phyloP scores from a whole-genome alignment of 2,329 filamentous ascomycete genomes.

The Fusarium beomiforme region DNA sequence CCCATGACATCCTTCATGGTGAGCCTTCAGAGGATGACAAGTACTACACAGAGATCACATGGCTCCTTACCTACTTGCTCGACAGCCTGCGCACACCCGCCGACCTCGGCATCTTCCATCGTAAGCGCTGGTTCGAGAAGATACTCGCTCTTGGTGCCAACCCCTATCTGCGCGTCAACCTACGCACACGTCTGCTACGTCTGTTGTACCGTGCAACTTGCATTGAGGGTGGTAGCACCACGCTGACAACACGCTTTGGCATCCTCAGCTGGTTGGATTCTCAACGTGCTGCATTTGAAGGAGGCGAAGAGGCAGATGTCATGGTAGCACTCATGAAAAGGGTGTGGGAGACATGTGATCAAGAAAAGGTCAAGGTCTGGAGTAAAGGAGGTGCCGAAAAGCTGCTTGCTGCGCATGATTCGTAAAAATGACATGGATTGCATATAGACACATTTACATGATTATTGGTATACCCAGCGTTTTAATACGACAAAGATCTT shows the following conservation, averaged over 20 bases:
- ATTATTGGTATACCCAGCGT: slow-evolving; percentile 35
- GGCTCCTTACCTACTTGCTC: slow-evolving; percentile 77
- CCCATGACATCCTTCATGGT: slow-evolving; percentile 68
- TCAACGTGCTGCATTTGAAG: slow-evolving; percentile 58
- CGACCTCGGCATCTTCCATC: slow-evolving; percentile 71
- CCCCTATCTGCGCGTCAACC: slow-evolving; percentile 67
- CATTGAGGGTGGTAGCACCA: slow-evolving; percentile 78
- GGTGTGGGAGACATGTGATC: slow-evolving; percentile 73
- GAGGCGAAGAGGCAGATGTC: slow-evolving; percentile 57
- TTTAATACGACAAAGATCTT: slow-evolving; percentile 6
- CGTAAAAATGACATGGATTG: background rate
- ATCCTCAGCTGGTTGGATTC: slow-evolving; percentile 79
- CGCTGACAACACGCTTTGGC: slow-evolving; percentile 81
- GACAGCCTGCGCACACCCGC: slow-evolving; percentile 68
- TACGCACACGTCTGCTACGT: slow-evolving; percentile 68
- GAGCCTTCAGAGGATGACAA: slow-evolving; percentile 77
- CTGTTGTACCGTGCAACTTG: slow-evolving; percentile 75
- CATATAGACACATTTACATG: slow-evolving; percentile 8
- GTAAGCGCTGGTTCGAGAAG: slow-evolving; percentile 77
- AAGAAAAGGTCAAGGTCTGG: slow-evolving; percentile 73
- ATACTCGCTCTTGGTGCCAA: slow-evolving; percentile 75
- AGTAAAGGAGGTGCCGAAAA: slow-evolving; percentile 61
- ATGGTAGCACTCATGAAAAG: slow-evolving; percentile 65
- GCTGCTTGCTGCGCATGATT: slow-evolving; percentile 35
- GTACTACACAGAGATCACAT: slow-evolving; percentile 77